phyloP scores from a whole-genome alignment of 2,329 filamentous ascomycete species.

The Phialophora tarda region DNA sequence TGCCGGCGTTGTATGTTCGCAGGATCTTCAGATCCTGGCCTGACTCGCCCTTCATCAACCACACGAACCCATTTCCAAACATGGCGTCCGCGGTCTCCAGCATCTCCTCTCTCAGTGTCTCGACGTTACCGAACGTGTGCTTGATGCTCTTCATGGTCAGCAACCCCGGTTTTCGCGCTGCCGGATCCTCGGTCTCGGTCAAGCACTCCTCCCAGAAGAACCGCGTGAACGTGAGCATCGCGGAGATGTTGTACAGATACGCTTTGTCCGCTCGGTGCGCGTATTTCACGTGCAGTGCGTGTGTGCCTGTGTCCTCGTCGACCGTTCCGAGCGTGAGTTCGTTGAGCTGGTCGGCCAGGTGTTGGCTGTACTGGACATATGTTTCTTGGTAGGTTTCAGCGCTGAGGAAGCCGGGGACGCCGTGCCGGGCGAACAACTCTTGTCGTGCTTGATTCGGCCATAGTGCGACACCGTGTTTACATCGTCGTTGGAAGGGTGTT shows the following conservation, averaged over 20 bases:
- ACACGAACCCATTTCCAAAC: slow-evolving; percentile 97
- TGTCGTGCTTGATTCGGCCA: slow-evolving; percentile 31
- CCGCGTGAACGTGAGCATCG: slow-evolving; percentile 91
- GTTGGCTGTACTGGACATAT: slow-evolving; percentile 80
- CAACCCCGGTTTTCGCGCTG: slow-evolving; percentile 24
- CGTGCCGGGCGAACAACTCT: slow-evolving; percentile 48
- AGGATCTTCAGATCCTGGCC: slow-evolving; percentile 68
- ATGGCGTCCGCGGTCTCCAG: slow-evolving; percentile 80
- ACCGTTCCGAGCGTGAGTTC: slow-evolving; percentile 68
- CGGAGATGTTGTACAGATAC: slow-evolving; percentile 91
- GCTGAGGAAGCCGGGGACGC: slow-evolving; percentile 74
- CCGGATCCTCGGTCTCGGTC: slow-evolving; percentile 27
- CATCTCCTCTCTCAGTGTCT: slow-evolving; percentile 81
- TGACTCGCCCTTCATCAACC: slow-evolving; percentile 73
- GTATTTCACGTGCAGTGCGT: slow-evolving; percentile 74
- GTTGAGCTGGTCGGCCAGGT: slow-evolving; percentile 79
- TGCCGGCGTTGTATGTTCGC: slow-evolving; percentile 88
- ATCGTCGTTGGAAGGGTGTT: slow-evolving; percentile 37
- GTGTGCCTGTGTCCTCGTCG: slow-evolving; percentile 47
- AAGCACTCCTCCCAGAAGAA: slow-evolving; percentile 56
- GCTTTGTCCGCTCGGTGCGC: slow-evolving; percentile 80
- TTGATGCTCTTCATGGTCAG: slow-evolving; percentile 58
- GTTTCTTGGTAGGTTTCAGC: slow-evolving; percentile 72
- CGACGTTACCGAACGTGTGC: slow-evolving; percentile 77
- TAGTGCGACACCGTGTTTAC: slow-evolving; percentile 27